Percentiles rank a stretch among this genome's conserved stretches.
Conservation (phyloP, 140 eudicot genomes). For the Oenanthe javanica region DNA sequence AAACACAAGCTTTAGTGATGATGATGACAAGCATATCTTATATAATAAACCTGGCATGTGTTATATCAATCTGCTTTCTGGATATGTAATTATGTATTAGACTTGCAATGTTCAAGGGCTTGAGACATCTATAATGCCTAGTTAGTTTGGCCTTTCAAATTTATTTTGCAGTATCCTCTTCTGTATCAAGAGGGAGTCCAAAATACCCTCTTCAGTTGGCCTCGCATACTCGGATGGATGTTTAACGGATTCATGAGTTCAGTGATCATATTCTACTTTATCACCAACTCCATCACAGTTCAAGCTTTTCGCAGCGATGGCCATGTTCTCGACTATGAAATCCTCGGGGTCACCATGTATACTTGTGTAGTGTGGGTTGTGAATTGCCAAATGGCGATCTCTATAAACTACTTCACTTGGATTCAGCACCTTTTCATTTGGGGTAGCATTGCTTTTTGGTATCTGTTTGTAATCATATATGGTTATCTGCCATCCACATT, state of each 20-base stretch:
- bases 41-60: background rate
- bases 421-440: constrained; percentile 94
- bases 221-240: constrained; percentile 93
- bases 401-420: constrained; percentile 96
- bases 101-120: background rate
- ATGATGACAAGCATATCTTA: background rate
- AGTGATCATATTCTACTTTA: constrained; percentile 74
- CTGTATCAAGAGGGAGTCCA: constrained; percentile 77
- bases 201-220: constrained; percentile 89
- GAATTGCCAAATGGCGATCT: constrained; percentile 93
- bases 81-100: background rate
- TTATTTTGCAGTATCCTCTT: constrained; percentile 47
- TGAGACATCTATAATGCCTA: background rate
- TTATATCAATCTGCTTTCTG: background rate
- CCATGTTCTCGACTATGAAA: constrained; percentile 53
- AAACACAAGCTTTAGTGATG: background rate
- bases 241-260: constrained; percentile 65
- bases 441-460: constrained; percentile 89
- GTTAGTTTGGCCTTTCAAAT: background rate
- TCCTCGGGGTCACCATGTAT: constrained; percentile 76
- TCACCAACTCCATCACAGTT: constrained; percentile 36
- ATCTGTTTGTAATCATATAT: constrained; percentile 48
- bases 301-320: constrained; percentile 90
- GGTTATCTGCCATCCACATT: constrained; percentile 49
- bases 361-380: constrained; percentile 86